Base-by-base conservation (phyloP, 257 asterid species). In the Capsicum baccatum region DNA sequence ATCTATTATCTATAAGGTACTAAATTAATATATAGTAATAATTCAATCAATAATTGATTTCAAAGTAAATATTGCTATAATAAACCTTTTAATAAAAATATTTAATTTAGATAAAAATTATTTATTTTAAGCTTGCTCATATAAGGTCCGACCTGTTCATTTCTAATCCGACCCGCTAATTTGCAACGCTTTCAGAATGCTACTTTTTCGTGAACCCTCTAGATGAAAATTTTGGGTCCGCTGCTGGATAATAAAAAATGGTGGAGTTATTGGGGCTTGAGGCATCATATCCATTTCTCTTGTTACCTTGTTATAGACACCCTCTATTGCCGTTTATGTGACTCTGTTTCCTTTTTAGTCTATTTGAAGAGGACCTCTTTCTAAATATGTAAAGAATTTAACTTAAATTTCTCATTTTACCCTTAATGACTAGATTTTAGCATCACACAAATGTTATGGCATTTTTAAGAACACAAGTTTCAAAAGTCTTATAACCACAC, bases 361-460 rank as follows among this genome's bases (percentile, higher is more conserved):
- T 69, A 42, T 69, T 39, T 2, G 8, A 8, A 69, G 42, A 16
- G 16, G 79, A 39, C 79, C 79, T 69, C 76, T 68, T 37, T 68
- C 54, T 68, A 37, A 68, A 39, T 68, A 37, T 68, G 52, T n/a
- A 14, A 68, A 68, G 21, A 67, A 67, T 67, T 68, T 68, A 37
- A 37, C 52, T 68, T 68, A 37, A 68, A 14, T 68, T 37, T 37
- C 76, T 37, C 52, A 68, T 15, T 37, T 15, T 68, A 37, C 14
- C 76, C 52, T 37, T 68, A 39, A 48, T 39, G 78, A 39, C 78
- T 15, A 47, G 4, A 68, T 39, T 68, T 68, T 68, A 37, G 15
- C 39, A n/a, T 14, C 54, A 68, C 12, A 39, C 78, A 68, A 68
- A 39, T 68, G 50, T 68, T 68, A 68, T 68, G 54, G 14, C 54